phyloP scores from a whole-genome alignment of 1,284 basidiomycete species.

The Pholiota adiposa region DNA sequence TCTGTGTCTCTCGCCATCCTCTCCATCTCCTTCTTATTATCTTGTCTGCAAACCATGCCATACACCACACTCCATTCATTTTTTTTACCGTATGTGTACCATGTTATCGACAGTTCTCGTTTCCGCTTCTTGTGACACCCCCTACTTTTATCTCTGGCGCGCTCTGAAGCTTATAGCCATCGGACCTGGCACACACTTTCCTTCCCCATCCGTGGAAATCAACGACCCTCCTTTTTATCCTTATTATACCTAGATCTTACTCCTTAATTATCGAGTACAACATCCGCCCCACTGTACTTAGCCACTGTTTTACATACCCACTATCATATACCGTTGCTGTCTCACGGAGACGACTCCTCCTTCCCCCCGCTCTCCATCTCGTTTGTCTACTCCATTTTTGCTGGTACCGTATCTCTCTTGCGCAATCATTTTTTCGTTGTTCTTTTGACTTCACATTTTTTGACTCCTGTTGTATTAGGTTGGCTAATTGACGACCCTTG shows the following conservation, averaged over 20 bases:
- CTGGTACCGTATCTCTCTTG: neutral
- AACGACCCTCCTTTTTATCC: slow-evolving; percentile 3
- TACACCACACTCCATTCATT: slow-evolving; percentile 13
- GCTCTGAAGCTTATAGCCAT: slow-evolving; percentile 2
- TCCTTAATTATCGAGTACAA: slow-evolving; percentile 1
- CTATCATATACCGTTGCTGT: slow-evolving; percentile 5
- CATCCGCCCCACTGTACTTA: neutral
- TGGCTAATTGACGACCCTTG: slow-evolving; percentile 6
- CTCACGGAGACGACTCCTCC: neutral
- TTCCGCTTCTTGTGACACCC: slow-evolving; percentile 13
- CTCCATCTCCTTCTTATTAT: slow-evolving; percentile 12
- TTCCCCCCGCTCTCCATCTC: neutral
- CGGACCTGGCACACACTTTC: slow-evolving; percentile 6
- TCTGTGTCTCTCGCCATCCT: slow-evolving; percentile 8
- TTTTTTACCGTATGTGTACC: slow-evolving; percentile 24
- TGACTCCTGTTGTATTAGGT: slow-evolving; percentile 16
- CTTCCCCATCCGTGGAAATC: neutral
- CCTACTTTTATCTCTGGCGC: slow-evolving; percentile 1
- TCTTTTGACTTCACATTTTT: slow-evolving; percentile 6
- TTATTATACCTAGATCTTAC: slow-evolving; percentile 2
- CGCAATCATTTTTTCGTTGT: neutral
- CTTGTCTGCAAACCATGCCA: slow-evolving; percentile 7
- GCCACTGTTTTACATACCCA: slow-evolving; percentile 6
- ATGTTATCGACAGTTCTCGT: slow-evolving; percentile 17
- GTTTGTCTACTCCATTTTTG: neutral